Conservation (phyloP, 108 stramenopile species). For the Discostella pseudostelligera region DNA sequence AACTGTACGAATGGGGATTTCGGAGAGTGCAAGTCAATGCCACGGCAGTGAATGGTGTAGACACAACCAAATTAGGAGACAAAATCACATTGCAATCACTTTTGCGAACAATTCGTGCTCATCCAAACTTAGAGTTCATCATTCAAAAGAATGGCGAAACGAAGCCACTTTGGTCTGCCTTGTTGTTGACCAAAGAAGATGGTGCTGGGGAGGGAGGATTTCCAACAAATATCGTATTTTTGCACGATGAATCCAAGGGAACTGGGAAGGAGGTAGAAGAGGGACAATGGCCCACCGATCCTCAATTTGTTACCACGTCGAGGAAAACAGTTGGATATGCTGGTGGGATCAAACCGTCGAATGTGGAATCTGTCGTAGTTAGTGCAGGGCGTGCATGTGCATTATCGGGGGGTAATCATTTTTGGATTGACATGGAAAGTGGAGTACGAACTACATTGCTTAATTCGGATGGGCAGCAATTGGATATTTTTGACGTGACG, state of each 20-base stretch:
- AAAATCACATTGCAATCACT: conserved; percentile 48
- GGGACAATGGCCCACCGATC: conserved; percentile 47
- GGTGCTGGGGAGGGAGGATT: too few species aligned
- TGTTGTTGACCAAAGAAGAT: conserved; percentile 39
- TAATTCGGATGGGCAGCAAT: conserved; percentile 32
- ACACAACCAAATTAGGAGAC: conserved; percentile 54
- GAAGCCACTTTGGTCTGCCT: conserved; percentile 71
- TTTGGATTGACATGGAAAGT: conserved; percentile 94
- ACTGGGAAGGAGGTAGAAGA: conserved; percentile 57
- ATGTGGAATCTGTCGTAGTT: conserved; percentile 57
- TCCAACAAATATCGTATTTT: conserved; percentile 68
- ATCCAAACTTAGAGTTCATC: conserved; percentile 85
- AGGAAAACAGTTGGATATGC: conserved; percentile 74
- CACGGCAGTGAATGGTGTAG: conserved; percentile 92
- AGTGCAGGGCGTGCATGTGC: conserved; percentile 38
- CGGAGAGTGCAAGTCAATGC: conserved; percentile 93
- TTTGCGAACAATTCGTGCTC: conserved; percentile 29
- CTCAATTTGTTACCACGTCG: conserved; percentile 32
- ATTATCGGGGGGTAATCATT: conserved; percentile 35
- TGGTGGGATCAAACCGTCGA: conserved; percentile 88
- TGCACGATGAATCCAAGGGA: conserved; percentile 85
- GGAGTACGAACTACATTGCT: conserved; percentile 56
- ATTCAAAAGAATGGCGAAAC: conserved; percentile 93
- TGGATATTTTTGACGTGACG: conserved; percentile 76
- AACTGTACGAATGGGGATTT: conserved; percentile 72